phyloP scores from a whole-genome alignment of 148 eudicot species.

The Amaranthus cruentus region DNA sequence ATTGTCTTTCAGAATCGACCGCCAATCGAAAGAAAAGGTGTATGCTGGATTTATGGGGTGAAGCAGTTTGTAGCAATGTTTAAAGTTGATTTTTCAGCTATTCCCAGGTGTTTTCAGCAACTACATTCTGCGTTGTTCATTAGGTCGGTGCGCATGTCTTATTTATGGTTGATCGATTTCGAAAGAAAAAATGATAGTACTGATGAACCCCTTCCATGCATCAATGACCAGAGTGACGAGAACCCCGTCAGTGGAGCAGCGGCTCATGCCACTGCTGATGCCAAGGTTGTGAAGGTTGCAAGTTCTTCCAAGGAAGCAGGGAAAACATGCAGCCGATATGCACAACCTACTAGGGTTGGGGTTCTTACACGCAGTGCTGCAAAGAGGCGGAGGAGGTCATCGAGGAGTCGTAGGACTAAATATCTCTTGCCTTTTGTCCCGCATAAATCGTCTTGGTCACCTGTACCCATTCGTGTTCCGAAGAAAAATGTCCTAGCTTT shows the following conservation, averaged over 20 bases:
- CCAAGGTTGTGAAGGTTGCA: slow-evolving; percentile 19
- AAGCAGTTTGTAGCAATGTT: slow-evolving; percentile 47
- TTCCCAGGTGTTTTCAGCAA: slow-evolving; percentile 52
- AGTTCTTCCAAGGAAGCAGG: slow-evolving; percentile 22
- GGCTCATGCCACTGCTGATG: slow-evolving; percentile 21
- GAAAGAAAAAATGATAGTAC: slow-evolving; percentile 10
- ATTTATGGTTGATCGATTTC: slow-evolving; percentile 13
- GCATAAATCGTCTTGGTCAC: slow-evolving; percentile 35
- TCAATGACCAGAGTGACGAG: slow-evolving; percentile 15
- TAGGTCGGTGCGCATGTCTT: slow-evolving; percentile 36
- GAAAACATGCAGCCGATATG: slow-evolving; percentile 26
- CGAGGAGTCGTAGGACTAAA: slow-evolving; percentile 52
- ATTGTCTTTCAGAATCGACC: slow-evolving; percentile 37
- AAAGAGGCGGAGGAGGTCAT: slow-evolving; percentile 61
- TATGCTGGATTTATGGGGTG: slow-evolving; percentile 45
- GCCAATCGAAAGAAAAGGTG: slow-evolving; percentile 27
- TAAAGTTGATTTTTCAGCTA: slow-evolving; percentile 45
- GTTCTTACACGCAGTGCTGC: slow-evolving; percentile 38
- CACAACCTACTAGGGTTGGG: slow-evolving; percentile 34
- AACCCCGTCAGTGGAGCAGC: background rate
- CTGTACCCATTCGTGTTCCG: slow-evolving; percentile 26
- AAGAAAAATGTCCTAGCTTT: slow-evolving; percentile 20
- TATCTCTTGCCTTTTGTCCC: slow-evolving; percentile 36
- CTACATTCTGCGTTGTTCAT: slow-evolving; percentile 42
- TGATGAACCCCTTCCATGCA: slow-evolving; percentile 17